Base-by-base conservation (phyloP, 2,329 filamentous ascomycete species). In the Dactylella cylindrospora region DNA sequence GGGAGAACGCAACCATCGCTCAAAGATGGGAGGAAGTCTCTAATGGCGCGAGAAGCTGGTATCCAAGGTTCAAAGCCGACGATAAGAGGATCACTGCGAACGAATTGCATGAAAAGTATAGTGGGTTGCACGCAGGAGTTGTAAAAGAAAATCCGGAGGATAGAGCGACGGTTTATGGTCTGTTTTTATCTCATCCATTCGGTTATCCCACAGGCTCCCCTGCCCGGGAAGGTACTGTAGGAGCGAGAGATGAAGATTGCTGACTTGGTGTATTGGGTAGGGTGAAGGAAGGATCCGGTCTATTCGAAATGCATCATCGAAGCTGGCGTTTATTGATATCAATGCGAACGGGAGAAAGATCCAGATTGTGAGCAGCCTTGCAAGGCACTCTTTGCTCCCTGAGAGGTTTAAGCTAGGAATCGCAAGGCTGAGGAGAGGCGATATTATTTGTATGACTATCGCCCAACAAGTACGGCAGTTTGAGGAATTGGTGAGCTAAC, bases 251-350 rank as follows among this genome's bases (percentile, higher is more conserved):
- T n/a, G n/a, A n/a, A n/a, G n/a, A n/a, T n/a, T 39, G 22, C 49
- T 52, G 57, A 65, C 43, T 66, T 41, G 49, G 51, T 54, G 66
- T 67, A 45, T 61, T 66, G 44, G 64, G 53, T 51, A 67, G 59
- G 65, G 52, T 71, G 71, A 76, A 84, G 88, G 90, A 73, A 88
- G 89, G 71, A 79, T 95, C 65, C 78, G 79, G 69, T 83, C 84
- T 39, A 80, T 86, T 70, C 86, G 88, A 65, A 77, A 81, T 40
- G 80, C 83, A 50, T 84, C 90, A 67, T 84, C 82, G 68, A 88
- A 86, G 73, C 82, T 98, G 68, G 77, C 89, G 65, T 98, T 98
- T 73, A 73, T 96, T 67, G 86, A 93, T 73, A 75, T 97, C 43
- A 77, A 83, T 67, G 83, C 89, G 71, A 83, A 88, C 70, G 85